Evolutionary conservation across 176 grass and related monocot genomes (phyloP), one percentile per base, ranked within the genome.

Genomic region (Zea mays): DNA sequence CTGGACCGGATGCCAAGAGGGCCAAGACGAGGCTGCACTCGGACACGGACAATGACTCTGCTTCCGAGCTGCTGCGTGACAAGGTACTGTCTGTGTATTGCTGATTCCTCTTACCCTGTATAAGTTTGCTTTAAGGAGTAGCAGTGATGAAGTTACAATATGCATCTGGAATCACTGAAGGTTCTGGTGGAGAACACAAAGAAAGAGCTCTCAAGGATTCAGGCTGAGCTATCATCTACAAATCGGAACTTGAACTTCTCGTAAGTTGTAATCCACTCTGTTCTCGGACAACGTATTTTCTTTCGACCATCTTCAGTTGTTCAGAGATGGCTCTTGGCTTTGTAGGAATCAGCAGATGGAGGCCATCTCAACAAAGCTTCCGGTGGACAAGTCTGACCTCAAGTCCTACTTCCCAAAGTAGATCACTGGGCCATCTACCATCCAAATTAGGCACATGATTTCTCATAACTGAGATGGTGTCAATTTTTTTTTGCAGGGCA

Each of bases 361-460:
- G 10, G 50, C 84, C 51, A 92, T 97, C 81, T 97, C 94, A 59
- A 91, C 91, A 65, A 97, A 74, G 66, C 88, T 97, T 73, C 94
- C 94, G 5, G 37, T 82, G 47, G 91, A 91, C 72, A 93, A 92
- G 63, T 91, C 91, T 19, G 94, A 93, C 43, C 85, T 97, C 75
- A 93, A 90, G 39, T 84, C 85, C 44, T 97, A 88, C 82, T 97
- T 93, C 52, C 89, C 94, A 34, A 97, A 82, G 94, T 97, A 88
- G 57, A 34, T 19, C 7, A 14, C n/a, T 45, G n/a, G 0, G 2
- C 33, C 27, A 72, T 13, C 16, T 27, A 43, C 1, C 35, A 43
- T 62, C 67, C 57, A 77, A 16, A 74, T 34, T 8, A 5, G 51
- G 10, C 15, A 52, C 4, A 20, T 10, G 5, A 12, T 69, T 49